Conservation (phyloP, 176 grass and related monocot species). For the Melocanna baccifera region DNA sequence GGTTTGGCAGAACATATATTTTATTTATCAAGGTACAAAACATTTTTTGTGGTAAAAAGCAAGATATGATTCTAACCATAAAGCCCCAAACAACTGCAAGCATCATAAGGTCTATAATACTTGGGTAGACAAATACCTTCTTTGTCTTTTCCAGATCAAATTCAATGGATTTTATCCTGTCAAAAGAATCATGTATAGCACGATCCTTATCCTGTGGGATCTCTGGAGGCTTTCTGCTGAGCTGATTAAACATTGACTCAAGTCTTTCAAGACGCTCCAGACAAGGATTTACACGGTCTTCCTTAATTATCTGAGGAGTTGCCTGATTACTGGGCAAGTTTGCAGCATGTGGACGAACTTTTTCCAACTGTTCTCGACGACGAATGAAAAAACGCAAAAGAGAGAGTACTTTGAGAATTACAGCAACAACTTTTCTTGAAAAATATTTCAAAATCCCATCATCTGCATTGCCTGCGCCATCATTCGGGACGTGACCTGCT, state of each 20-base stretch:
- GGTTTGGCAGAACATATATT: background rate
- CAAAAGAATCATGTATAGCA: slow-evolving; percentile 82
- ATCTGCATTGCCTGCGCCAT: slow-evolving; percentile 24
- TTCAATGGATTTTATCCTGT: slow-evolving; percentile 90
- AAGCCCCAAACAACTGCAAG: background rate
- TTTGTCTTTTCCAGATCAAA: slow-evolving; percentile 98
- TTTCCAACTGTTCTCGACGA: slow-evolving; percentile 42
- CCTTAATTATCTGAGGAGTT: slow-evolving; percentile 40
- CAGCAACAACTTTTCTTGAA: slow-evolving; percentile 54
- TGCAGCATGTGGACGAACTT: slow-evolving; percentile 30
- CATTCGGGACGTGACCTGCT: slow-evolving; percentile 24
- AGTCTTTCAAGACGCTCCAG: slow-evolving; percentile 76
- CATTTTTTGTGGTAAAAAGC: background rate
- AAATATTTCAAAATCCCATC: slow-evolving; percentile 59
- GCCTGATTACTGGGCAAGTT: slow-evolving; percentile 22
- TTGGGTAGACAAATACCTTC: slow-evolving; percentile 50
- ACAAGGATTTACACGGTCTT: slow-evolving; percentile 58
- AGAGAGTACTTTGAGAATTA: slow-evolving; percentile 74
- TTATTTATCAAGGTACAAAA: background rate
- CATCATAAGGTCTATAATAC: slow-evolving; percentile 2
- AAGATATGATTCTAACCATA: slow-evolving; percentile 5
- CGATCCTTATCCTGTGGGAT: slow-evolving; percentile 71
- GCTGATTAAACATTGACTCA: slow-evolving; percentile 71
- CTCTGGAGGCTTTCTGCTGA: slow-evolving; percentile 75
- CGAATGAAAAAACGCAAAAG: slow-evolving; percentile 49